Evolutionary conservation across 2,329 filamentous ascomycete species (phyloP), one percentile per base, ranked within the genome.

Genomic region (Alternaria conjuncta): DNA sequence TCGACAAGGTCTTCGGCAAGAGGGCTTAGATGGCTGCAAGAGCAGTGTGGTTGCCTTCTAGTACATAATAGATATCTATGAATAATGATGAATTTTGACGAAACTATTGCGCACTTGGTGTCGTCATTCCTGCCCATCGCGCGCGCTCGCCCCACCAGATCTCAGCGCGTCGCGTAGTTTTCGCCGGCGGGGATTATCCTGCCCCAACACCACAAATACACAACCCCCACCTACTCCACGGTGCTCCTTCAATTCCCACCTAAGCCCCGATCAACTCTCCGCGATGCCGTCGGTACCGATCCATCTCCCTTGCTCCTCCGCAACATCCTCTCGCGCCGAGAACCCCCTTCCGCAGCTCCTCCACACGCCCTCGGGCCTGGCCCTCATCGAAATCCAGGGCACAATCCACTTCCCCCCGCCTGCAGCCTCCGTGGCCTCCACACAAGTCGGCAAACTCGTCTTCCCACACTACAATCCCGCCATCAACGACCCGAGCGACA

Each of bases 331-430:
- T 4, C 28, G 28, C 61, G 66, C 63, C 50, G 64, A 64, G 36
- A 88, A 87, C 71, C 89, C 92, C 5, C 87, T 98, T 5, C 96
- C 96, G 2, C 80, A 86, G n/a, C 85, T 97, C 66, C 87, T 98
- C 15, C 92, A 94, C 72, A 97, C 95, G 1, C 96, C 96, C 0
- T 90, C 92, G 0, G 96, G 96, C 55, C 87, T 97, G 44, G 95
- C 95, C 18, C 85, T 99, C 49, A 85, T 99, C 61, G 96, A 98
- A 82, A 88, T 99, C 13, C 96, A 99, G 84, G 96, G 94, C 65
- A 93, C 89, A 13, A 90, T 99, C 81, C 95, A 96, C 79, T 84
- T 94, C 1, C 90, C 93, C 5, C 82, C 56, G 68, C 89, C 93
- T 8, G 82, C 55, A 68, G 53, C 75, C 6, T 65, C 78, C 18